Evolutionary conservation across 805 yeast genomes (phyloP).

Genomic region (Allodekkera sacchari): DNA sequence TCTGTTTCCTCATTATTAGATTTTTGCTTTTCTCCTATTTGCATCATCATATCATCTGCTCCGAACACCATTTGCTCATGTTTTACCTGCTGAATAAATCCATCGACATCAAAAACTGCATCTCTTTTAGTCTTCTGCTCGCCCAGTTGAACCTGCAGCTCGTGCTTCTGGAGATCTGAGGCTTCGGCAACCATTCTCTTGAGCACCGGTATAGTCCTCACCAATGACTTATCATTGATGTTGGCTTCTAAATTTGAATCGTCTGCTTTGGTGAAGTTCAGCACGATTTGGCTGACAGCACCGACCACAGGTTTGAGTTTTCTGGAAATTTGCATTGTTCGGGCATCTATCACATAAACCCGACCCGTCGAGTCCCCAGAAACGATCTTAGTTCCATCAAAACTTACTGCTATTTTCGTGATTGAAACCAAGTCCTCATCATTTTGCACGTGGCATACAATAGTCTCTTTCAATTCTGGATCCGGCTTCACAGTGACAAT

Average conservation of each 20-base stretch:
- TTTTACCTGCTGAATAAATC: slow-evolving; percentile 40
- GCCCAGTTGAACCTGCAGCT: slow-evolving; percentile 30
- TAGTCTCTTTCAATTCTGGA: slow-evolving; percentile 38
- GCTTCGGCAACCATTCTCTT: slow-evolving; percentile 49
- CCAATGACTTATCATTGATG: slow-evolving; percentile 22
- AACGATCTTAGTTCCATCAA: slow-evolving; percentile 67
- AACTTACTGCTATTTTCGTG: slow-evolving; percentile 48
- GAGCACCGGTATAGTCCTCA: slow-evolving; percentile 49
- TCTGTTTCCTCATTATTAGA: slow-evolving; percentile 4
- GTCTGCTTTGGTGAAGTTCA: slow-evolving; percentile 12
- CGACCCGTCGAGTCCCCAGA: slow-evolving; percentile 73
- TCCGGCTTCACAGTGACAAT: slow-evolving; percentile 45
- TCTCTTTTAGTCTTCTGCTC: slow-evolving; percentile 11
- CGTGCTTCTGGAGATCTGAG: slow-evolving; percentile 33
- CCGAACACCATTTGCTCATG: slow-evolving; percentile 45
- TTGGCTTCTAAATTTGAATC: slow-evolving; percentile 9
- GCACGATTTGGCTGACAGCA: slow-evolving; percentile 16
- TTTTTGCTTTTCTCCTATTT: not conserved
- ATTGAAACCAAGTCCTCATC: slow-evolving; percentile 28
- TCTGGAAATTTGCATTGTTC: slow-evolving; percentile 58
- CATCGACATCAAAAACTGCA: slow-evolving; percentile 38
- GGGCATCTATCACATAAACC: slow-evolving; percentile 58
- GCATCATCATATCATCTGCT: slow-evolving; percentile 28
- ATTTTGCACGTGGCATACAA: slow-evolving; percentile 40
- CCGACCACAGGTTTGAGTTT: slow-evolving; percentile 34